phyloP scores from a whole-genome alignment of 768 basidiomycete species.

The Hirschioporus abietinus region DNA sequence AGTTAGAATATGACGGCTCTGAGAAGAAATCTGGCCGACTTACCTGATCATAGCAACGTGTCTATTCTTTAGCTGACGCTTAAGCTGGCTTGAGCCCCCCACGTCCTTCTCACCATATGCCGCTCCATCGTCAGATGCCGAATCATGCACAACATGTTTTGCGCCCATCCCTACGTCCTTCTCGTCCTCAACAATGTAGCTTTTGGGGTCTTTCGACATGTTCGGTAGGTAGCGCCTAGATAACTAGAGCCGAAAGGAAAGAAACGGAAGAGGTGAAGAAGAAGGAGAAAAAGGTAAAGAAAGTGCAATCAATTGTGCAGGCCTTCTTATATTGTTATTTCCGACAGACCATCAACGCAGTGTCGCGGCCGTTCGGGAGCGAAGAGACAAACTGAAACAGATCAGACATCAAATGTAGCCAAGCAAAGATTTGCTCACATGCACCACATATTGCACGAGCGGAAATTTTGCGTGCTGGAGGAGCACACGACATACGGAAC shows the following conservation, averaged over 20 bases:
- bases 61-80: conserved; percentile 66
- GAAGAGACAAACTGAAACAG: not conserved
- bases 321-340: not conserved
- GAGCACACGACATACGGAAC: too few species aligned
- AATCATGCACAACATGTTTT: not conserved
- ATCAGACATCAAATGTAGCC: not conserved
- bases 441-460: conserved; percentile 1
- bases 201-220: not conserved
- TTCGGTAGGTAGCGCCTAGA: too few species aligned
- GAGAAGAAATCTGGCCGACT: conserved; percentile 5
- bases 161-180: not conserved
- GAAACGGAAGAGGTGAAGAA: not conserved
- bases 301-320: too few species aligned
- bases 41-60: conserved; percentile 82
- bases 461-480: not conserved
- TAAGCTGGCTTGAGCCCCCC: conserved; percentile 23
- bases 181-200: not conserved
- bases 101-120: not conserved
- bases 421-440: not conserved
- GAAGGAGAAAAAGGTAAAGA: too few species aligned
- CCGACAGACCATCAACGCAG: not conserved
- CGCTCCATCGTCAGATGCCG: not conserved
- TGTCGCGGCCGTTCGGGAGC: not conserved
- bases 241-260: not conserved
- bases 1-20: conserved; percentile 2